Evolutionary conservation across 148 eudicot species (phyloP).

Genomic region (Vaccinium darrowii): DNA sequence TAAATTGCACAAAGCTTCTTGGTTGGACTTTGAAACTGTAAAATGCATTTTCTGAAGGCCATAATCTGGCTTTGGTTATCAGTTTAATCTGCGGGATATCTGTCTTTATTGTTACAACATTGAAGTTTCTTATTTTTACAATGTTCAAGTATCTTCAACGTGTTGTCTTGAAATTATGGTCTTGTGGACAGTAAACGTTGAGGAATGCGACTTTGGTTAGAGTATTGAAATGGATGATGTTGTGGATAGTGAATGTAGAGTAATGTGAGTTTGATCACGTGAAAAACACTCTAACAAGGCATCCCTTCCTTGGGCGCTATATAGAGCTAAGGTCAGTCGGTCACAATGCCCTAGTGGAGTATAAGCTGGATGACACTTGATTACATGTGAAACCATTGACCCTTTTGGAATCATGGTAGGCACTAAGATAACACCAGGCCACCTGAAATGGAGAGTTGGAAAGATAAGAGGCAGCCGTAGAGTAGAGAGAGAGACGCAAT

Average conservation of each 20-base stretch:
- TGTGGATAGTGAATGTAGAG: too few species aligned
- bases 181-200: too few species aligned
- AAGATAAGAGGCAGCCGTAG: not conserved
- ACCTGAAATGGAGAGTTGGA: not conserved
- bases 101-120: not conserved
- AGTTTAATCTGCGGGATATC: not conserved
- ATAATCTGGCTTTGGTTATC: not conserved
- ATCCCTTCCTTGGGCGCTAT: too few species aligned
- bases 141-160: not conserved
- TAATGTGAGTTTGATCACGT: too few species aligned
- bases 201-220: not conserved
- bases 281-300: too few species aligned
- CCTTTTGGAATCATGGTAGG: too few species aligned
- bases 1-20: not conserved
- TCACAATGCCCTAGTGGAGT: too few species aligned
- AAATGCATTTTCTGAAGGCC: not conserved
- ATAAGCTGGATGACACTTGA: too few species aligned
- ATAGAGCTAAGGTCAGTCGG: too few species aligned
- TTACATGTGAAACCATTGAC: too few species aligned
- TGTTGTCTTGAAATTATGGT: not conserved
- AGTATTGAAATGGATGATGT: not conserved
- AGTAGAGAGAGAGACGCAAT: not conserved
- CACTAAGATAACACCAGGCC: not conserved
- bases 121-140: not conserved
- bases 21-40: not conserved